Conservation (phyloP, 2,329 filamentous ascomycete genomes). For the Talaromyces sp. region DNA sequence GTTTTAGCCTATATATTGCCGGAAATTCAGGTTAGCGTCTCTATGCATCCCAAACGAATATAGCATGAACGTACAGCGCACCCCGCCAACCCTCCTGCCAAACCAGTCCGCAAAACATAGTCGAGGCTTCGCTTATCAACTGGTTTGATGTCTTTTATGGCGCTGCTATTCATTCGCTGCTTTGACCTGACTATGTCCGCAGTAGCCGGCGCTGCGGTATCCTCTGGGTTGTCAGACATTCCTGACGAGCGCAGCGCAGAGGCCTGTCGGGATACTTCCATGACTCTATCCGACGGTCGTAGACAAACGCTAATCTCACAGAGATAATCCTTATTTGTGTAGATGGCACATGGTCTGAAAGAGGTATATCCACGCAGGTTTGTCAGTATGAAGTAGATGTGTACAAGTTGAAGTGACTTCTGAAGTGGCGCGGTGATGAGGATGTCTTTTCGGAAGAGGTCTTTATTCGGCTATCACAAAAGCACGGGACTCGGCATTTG, state of each 20-base stretch:
- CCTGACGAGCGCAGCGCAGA: conserved; percentile 16
- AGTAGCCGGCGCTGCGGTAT: background rate
- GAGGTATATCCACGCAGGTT: background rate
- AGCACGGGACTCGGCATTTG: background rate
- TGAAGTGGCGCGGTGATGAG: conserved; percentile 10
- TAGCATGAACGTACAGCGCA: conserved; percentile 66
- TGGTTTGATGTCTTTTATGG: conserved; percentile 31
- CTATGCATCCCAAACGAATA: background rate
- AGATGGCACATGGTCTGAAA: conserved; percentile 27
- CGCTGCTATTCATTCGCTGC: conserved; percentile 16
- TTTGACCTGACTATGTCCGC: conserved; percentile 17
- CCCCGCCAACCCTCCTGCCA: conserved; percentile 85
- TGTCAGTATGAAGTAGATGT: background rate
- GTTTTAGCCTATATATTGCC: conserved; percentile 76
- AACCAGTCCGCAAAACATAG: conserved; percentile 75
- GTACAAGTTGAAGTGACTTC: background rate
- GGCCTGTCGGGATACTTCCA: conserved; percentile 29
- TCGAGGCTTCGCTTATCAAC: conserved; percentile 69
- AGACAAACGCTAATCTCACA: conserved; percentile 16
- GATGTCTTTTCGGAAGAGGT: conserved; percentile 10
- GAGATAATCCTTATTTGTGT: conserved; percentile 6
- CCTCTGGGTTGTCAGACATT: conserved; percentile 17
- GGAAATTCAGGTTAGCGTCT: background rate
- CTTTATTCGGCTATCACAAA: conserved; percentile 8
- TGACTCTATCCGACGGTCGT: conserved; percentile 22